Conservation (phyloP, 768 basidiomycete genomes). For the Tricholoma sp. region DNA sequence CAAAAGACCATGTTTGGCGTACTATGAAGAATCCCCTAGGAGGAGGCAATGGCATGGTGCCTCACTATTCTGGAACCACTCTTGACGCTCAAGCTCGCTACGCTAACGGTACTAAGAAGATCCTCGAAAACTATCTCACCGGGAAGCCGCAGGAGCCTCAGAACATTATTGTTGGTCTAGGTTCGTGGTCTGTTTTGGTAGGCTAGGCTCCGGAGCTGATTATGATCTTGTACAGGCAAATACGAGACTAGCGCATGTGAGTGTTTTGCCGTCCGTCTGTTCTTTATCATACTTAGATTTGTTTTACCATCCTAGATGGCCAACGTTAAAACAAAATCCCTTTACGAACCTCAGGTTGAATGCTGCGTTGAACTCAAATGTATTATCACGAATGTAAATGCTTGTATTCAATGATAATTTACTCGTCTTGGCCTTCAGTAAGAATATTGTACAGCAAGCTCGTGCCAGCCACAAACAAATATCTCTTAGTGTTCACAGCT, state of each 20-base stretch:
- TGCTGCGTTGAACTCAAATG: not conserved
- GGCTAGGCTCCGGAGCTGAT: not conserved
- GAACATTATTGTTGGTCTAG: constrained; percentile 77
- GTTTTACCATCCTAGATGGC: constrained; percentile 34
- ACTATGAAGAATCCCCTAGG: constrained; percentile 75
- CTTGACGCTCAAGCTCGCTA: constrained; percentile 88
- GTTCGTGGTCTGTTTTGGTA: constrained; percentile 30
- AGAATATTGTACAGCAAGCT: not conserved
- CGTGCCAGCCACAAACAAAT: too few species aligned
- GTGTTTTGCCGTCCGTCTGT: constrained; percentile 16
- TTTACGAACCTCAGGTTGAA: not conserved
- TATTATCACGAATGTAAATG: not conserved
- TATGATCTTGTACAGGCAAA: constrained; percentile 21
- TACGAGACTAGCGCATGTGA: constrained; percentile 44
- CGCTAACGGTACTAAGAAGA: constrained; percentile 63
- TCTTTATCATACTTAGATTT: not conserved
- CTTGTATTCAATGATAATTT: not conserved
- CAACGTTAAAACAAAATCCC: constrained; percentile 34
- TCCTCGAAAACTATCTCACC: constrained; percentile 65
- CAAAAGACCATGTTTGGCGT: constrained; percentile 83
- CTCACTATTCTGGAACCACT: constrained; percentile 85
- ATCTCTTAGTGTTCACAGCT: too few species aligned
- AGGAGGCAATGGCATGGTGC: constrained; percentile 87
- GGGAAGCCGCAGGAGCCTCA: constrained; percentile 64
- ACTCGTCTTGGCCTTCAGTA: not conserved